Evolutionary conservation across 106 monocot species (phyloP), one percentile per base, ranked within the genome.

Genomic region (Platanthera guangdongensis): DNA sequence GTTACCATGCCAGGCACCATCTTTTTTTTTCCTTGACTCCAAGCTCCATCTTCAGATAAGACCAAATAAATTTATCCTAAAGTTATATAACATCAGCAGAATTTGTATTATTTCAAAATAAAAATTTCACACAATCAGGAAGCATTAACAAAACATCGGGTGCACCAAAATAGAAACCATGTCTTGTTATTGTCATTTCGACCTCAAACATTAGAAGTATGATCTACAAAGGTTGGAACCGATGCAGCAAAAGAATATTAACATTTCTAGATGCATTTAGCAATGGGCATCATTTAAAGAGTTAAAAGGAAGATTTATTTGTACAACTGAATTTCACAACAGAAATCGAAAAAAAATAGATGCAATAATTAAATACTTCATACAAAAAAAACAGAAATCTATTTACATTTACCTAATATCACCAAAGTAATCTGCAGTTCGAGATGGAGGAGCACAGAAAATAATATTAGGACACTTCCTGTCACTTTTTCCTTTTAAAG

Each of bases 391-490:
- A 39, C 47, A 50, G 14, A 16, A 51, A 2, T 50, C 6, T 0
- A 50, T 51, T 11, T 47, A 71, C 57, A 62, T 30, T 63, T 83
- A 95, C 92, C 90, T 85, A 71, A 90, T 64, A 83, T 92, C 92
- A 73, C 74, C 78, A 60, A 85, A 78, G 72, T 94, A 94, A 80
- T 94, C 94, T 75, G 72, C 79, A 76, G 83, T 75, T 62, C 80
- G 79, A 77, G 84, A 84, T 52, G 94, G 91, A 68, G 94, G 94
- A 82, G 94, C 94, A 79, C 94, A 94, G 55, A 94, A 94, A 49
- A 94, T 91, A 69, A 91, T 84, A 80, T 89, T 84, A 28, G 94
- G 87, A 70, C 87, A 83, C 78, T 84, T 80, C 22, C 75, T 68
- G 48, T 60, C 48, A 55, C 71, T 51, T 13, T 74, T 70, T 74